These are phyloP conservation scores for Turnera subulata DNA, from an alignment of 345 rosid species.

Conservation along the genomic window DNA sequence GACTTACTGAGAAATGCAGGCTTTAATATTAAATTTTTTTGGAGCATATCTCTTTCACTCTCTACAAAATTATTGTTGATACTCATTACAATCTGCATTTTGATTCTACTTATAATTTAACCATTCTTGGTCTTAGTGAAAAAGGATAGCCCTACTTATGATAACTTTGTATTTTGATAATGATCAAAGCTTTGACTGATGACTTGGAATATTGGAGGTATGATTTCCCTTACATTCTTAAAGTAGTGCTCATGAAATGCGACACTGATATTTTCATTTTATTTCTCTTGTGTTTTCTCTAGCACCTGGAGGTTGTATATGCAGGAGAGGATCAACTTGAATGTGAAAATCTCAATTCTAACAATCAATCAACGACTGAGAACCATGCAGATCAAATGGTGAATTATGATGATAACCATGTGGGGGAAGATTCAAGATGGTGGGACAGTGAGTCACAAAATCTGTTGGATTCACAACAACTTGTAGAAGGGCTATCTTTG, in stretches of 20 bases:
- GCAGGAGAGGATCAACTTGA: slow-evolving; percentile 41
- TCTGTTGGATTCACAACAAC: slow-evolving; percentile 80
- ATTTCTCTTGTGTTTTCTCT: slow-evolving; percentile 7
- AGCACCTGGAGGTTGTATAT: slow-evolving; percentile 33
- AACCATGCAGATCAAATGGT: slow-evolving; percentile 22
- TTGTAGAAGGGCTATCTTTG: slow-evolving; percentile 81
- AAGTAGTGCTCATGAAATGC: neutral
- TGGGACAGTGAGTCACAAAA: slow-evolving; percentile 74
- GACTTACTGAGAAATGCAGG: neutral
- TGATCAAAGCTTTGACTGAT: too few relatives aligned
- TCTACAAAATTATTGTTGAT: too few relatives aligned
- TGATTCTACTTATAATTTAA: too few relatives aligned
- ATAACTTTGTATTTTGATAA: too few relatives aligned
- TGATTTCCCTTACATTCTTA: neutral
- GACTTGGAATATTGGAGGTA: neutral
- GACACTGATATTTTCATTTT: slow-evolving; percentile 18
- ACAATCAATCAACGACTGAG: slow-evolving; percentile 24
- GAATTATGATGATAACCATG: slow-evolving; percentile 34
- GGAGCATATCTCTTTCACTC: neutral
- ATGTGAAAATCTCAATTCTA: slow-evolving; percentile 20
- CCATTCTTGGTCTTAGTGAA: too few relatives aligned
- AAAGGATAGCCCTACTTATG: too few relatives aligned
- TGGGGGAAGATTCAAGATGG: slow-evolving; percentile 66
- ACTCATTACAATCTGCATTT: too few relatives aligned
- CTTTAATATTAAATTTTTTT: neutral